A percentile compares a stretch with the other conserved stretches of the same genome.
phyloP scores from a whole-genome alignment of 352 stramenopile species.

The Phytophthora fragariaefolia region DNA sequence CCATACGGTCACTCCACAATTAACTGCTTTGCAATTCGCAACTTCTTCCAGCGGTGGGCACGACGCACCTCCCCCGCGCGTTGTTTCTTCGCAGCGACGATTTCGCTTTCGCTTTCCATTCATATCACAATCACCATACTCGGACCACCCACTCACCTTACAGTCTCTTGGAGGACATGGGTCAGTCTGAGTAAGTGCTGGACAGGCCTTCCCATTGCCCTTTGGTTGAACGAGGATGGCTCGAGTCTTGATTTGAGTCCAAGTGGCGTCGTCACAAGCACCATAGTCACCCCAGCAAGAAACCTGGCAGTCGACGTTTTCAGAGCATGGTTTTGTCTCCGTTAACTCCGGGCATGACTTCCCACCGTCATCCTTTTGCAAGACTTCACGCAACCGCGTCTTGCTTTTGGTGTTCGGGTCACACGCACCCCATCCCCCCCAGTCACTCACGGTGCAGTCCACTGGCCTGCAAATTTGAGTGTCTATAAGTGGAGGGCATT shows the following conservation, averaged over 20 bases:
- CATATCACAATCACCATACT: conserved; percentile 48
- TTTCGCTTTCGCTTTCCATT: conserved; percentile 49
- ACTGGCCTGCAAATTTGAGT: conserved; percentile 42
- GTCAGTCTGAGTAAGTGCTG: conserved; percentile 37
- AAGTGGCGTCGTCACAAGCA: conserved; percentile 37
- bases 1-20: conserved; percentile 64
- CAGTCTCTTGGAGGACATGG: conserved; percentile 52
- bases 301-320: conserved; percentile 56
- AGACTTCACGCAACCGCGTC: conserved; percentile 43
- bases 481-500: conserved; percentile 51
- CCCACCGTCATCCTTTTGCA: conserved; percentile 41
- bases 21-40: conserved; percentile 44
- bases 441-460: conserved; percentile 54
- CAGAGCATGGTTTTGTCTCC: conserved; percentile 37
- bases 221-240: conserved; percentile 44
- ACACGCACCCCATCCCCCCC: conserved; percentile 53
- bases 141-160: conserved; percentile 57
- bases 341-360: conserved; percentile 43
- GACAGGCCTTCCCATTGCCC: conserved; percentile 50
- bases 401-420: conserved; percentile 38
- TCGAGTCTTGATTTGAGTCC: conserved; percentile 40
- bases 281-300: conserved; percentile 50
- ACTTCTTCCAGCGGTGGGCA: conserved; percentile 54
- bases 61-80: conserved; percentile 43
- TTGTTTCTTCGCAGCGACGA: conserved; percentile 33